phyloP scores from a whole-genome alignment of 495 filamentous ascomycete genomes.

The Podospora pseudocomata region DNA sequence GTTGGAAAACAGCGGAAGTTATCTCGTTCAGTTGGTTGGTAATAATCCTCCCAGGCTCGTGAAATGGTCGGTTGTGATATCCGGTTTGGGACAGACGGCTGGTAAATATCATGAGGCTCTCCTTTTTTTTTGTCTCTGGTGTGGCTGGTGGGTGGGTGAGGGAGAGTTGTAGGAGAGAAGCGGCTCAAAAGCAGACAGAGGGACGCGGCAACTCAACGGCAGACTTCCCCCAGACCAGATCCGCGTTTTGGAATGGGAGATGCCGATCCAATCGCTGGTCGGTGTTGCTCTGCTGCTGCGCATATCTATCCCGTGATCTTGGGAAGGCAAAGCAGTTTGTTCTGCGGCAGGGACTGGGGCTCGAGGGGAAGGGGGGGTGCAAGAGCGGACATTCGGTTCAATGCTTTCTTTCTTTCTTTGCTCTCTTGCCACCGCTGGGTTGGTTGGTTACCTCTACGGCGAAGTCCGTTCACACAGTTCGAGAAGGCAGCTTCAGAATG shows the following conservation, averaged over 20 bases:
- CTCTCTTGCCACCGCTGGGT: background rate
- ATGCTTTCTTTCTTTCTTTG: slow-evolving; percentile 3
- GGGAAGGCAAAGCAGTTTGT: slow-evolving; percentile 11
- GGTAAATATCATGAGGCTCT: slow-evolving; percentile 29
- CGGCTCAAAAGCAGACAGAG: background rate
- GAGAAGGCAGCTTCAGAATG: background rate
- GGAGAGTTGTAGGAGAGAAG: slow-evolving; percentile 5
- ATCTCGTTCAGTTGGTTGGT: background rate
- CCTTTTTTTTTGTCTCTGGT: background rate
- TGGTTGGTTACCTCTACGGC: background rate
- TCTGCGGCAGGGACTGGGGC: background rate
- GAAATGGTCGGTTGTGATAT: background rate
- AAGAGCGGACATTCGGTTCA: background rate
- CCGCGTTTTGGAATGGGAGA: slow-evolving; percentile 27
- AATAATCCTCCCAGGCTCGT: slow-evolving; percentile 8
- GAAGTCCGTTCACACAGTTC: background rate
- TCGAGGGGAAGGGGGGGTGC: background rate
- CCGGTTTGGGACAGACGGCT: slow-evolving; percentile 32
- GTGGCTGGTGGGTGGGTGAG: background rate
- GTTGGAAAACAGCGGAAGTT: background rate
- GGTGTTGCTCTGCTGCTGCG: background rate
- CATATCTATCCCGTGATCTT: slow-evolving; percentile 19
- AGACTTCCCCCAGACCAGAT: slow-evolving; percentile 24
- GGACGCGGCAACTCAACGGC: slow-evolving; percentile 22
- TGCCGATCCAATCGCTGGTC: slow-evolving; percentile 24